Base-by-base conservation (phyloP, 805 yeast genomes). In the Kazachstania viticola region DNA sequence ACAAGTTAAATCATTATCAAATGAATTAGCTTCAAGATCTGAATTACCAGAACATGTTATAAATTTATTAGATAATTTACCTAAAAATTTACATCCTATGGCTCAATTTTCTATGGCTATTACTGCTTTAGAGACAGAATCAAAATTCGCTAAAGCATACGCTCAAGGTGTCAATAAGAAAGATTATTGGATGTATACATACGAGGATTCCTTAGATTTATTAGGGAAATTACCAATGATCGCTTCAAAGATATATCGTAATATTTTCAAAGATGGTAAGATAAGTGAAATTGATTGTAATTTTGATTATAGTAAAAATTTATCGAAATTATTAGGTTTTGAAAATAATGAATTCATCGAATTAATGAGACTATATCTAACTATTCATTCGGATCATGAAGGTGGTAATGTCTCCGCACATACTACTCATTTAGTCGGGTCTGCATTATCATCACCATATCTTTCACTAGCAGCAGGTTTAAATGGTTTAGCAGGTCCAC, bases 371-470 rank as follows among this genome's bases (percentile, higher is more conserved):
- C 65, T 81, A 45, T 80, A 80, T 69, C 60, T 79, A 52, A 74
- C 88, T 39, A 75, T 80, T 54, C 93, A 80, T 67, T 72, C 84
- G 34, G 93, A 80, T 58, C 93, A 80, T 65, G 93, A 80, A 67
- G 93, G 91, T 64, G 91, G 91, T 60, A 79, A 79, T 55, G 91
- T 79, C 39, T 75, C 84, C 40, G 91, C 91, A 30, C 91, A 79
- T 64, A 75, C 91, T 43, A 79, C 91, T 37, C 88, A 80, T 61
- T 64, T 79, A 54, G 91, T 79, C 40, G 91, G 91, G 48, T 78
- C 87, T 9, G 87, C 91, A 27, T 65, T 79, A 42, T 72, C 83
- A 19, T 76, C 82, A 28, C 88, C 91, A 49, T 80, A 65, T 68
- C 64, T 80, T 41, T 76, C 87, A 25, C 65, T 75, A 37, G 77